These are phyloP conservation scores for Gracilariopsis chorda DNA, from an alignment of 23 red algal species.

Conservation along the genomic window DNA sequence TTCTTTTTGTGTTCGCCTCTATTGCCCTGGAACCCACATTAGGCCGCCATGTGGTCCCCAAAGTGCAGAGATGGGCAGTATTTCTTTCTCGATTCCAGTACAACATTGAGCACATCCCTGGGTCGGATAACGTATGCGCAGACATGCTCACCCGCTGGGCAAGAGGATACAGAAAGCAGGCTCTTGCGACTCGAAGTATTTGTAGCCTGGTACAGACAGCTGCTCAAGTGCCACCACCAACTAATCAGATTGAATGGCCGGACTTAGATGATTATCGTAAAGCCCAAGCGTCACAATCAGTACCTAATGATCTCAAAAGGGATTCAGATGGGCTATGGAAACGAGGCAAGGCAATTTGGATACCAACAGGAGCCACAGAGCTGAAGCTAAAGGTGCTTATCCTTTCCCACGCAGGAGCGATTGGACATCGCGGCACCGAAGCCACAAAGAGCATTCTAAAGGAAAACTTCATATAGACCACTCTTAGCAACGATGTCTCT, in stretches of 20 bases:
- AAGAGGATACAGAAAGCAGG: neutral
- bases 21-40: conserved; percentile 20
- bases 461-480: neutral
- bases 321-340: neutral
- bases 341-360: neutral
- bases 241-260: neutral
- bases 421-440: conserved; percentile 2
- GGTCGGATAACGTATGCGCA: conserved; percentile 13
- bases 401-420: neutral
- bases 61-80: conserved; percentile 40
- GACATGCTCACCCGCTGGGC: conserved; percentile 52
- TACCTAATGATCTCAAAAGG: neutral
- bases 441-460: neutral
- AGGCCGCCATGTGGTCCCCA: neutral
- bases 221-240: neutral
- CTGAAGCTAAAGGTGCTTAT: conserved; percentile 5
- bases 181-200: neutral
- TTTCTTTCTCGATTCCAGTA: conserved; percentile 27
- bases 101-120: conserved; percentile 30
- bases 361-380: neutral
- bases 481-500: neutral
- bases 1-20: conserved; percentile 39
- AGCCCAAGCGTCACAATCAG: neutral
- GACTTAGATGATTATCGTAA: neutral
- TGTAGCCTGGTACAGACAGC: neutral